Evolutionary conservation across 345 rosid species (phyloP).

Genomic region (Eutrema heterophyllum): DNA sequence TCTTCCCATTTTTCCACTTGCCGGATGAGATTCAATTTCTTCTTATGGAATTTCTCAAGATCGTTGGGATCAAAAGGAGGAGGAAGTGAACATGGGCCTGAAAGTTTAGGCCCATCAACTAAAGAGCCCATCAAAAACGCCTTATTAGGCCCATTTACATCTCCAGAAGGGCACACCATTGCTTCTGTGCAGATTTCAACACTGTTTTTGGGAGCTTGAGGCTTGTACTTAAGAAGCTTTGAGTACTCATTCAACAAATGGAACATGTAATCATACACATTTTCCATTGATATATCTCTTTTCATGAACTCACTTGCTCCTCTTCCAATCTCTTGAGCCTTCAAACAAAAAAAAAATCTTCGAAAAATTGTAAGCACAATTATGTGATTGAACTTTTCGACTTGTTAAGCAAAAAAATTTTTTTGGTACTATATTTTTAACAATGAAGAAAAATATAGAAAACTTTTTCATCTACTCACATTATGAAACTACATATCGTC

Average conservation of each 20-base stretch:
- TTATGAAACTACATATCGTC: too few species aligned
- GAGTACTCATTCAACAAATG: conserved; percentile 67
- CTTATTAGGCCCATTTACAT: conserved; percentile 36
- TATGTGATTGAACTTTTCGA: not conserved
- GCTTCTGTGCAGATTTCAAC: conserved; percentile 53
- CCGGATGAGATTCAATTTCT: conserved; percentile 32
- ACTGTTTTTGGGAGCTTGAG: conserved; percentile 42
- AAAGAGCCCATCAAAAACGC: conserved; percentile 52
- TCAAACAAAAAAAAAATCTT: not conserved
- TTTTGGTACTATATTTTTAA: too few species aligned
- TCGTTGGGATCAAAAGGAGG: conserved; percentile 43
- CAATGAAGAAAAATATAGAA: too few species aligned
- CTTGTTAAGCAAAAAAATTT: not conserved
- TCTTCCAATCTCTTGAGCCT: conserved; percentile 65
- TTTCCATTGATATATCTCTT: conserved; percentile 57
- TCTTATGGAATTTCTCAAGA: conserved; percentile 31
- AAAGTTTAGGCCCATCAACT: conserved; percentile 40
- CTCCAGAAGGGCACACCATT: conserved; percentile 40
- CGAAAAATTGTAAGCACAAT: not conserved
- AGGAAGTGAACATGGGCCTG: conserved; percentile 53
- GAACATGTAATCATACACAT: conserved; percentile 72
- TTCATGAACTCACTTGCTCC: conserved; percentile 53
- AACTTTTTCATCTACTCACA: too few species aligned
- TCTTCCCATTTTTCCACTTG: conserved; percentile 66
- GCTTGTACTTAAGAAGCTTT: conserved; percentile 50